Conservation (phyloP, 2,329 filamentous ascomycete species). For the Dactylellina drechsleri region DNA sequence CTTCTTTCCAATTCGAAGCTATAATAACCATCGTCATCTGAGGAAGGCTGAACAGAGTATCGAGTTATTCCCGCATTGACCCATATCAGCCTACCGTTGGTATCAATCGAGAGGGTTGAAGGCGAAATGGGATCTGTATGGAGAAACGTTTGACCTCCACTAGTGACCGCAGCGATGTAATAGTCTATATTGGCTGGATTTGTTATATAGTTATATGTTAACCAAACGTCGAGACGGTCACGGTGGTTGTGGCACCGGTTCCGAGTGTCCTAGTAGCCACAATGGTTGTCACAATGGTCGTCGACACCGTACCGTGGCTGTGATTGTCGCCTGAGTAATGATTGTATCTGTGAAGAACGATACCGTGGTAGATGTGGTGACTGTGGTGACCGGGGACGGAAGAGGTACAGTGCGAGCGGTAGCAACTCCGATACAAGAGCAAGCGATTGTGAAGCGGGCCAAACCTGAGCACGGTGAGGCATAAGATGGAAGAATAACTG, state of each 20-base stretch:
- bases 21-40: not conserved
- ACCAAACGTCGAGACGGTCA: not conserved
- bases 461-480: constrained; percentile 9
- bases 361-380: constrained; percentile 2
- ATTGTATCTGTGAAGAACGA: constrained; percentile 1
- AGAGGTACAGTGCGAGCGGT: constrained; percentile 4
- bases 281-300: constrained; percentile 3
- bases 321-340: not conserved
- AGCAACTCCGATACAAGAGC: constrained; percentile 19
- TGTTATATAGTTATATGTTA: constrained; percentile 1
- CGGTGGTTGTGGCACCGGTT: constrained; percentile 1
- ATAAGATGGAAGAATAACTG: constrained; percentile 3
- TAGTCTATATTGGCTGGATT: not conserved
- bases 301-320: not conserved
- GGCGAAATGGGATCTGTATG: not conserved
- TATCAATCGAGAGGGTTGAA: not conserved
- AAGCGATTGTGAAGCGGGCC: constrained; percentile 11
- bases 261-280: constrained; percentile 11
- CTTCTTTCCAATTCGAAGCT: not conserved
- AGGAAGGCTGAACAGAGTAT: not conserved
- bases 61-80: not conserved
- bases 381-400: constrained; percentile 15
- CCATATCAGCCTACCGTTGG: constrained; percentile 8
- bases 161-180: not conserved
- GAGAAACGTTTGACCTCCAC: not conserved